Percentiles rank a stretch among this genome's conserved stretches.
phyloP scores from a whole-genome alignment of 208 protist species.

The Trypanosoma lewisi region DNA sequence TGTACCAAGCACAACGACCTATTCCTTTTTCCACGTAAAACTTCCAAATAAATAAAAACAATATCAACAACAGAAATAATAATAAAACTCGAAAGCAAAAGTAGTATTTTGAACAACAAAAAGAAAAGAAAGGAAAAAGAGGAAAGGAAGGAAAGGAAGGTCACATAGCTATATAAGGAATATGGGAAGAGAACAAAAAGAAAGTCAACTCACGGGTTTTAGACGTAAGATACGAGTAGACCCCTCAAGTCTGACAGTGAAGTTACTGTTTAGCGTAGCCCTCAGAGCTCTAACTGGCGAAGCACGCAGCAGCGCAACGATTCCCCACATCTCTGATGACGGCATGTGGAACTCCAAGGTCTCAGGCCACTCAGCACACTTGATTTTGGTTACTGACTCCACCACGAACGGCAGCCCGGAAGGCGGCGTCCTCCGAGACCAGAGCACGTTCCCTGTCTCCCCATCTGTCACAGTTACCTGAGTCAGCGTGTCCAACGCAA shows the following conservation, averaged over 20 bases:
- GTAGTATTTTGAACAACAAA: background rate
- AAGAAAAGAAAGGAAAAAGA: conserved; percentile 2
- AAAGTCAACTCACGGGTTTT: background rate
- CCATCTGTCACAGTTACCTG: background rate
- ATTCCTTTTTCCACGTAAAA: conserved; percentile 54
- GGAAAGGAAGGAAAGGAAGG: background rate
- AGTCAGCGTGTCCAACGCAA: conserved; percentile 1
- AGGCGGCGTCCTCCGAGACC: background rate
- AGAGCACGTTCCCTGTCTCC: background rate
- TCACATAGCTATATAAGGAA: no score
- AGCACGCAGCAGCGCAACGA: background rate
- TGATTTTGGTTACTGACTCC: background rate
- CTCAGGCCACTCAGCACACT: conserved; percentile 6
- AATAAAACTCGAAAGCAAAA: conserved; percentile 22
- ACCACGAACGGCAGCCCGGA: background rate
- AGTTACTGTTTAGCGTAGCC: background rate
- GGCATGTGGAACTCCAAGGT: background rate
- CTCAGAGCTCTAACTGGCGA: background rate
- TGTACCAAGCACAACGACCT: conserved; percentile 31
- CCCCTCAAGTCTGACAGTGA: conserved; percentile 2
- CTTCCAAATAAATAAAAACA: conserved; percentile 17
- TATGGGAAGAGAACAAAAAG: background rate
- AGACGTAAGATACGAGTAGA: conserved; percentile 1
- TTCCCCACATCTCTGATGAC: background rate
- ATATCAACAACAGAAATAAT: conserved; percentile 5